Base-by-base conservation (phyloP, 163 green algal species). In the Scenedesmus sp. region DNA sequence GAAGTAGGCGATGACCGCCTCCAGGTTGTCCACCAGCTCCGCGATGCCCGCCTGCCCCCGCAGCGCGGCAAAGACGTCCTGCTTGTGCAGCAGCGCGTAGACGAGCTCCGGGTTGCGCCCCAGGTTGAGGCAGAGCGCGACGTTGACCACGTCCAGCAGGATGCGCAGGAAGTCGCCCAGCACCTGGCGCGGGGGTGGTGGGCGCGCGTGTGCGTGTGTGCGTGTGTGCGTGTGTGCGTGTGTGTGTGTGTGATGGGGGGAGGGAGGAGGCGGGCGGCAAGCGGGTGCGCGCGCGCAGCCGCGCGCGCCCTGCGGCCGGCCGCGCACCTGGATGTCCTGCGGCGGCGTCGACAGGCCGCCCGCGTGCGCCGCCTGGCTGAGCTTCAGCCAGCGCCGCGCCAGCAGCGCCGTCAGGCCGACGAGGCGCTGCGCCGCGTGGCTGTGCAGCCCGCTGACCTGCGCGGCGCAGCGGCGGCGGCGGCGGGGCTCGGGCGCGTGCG, bases 81-180 rank as follows among this genome's bases (percentile, higher is more conserved):
- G 73, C 62, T 85, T 86, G 80, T 97, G 92, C 83, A 98, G 83
- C 87, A 97, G 82, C 4, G 93, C 91, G 72, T 98, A 98, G 29
- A 98, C 86, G 31, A 97, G 83, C 80, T 94, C 89, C 11, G 90
- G 87, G 81, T 97, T 97, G 31, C 79, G 62, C 0, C 65, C 66
- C 65, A 97, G 77, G 20, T 71, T 57, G 15, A 60, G 56, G 51
- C 26, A 71, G n/a, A 82, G 64, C 45, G 81, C 42, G 70, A 29
- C 53, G 47, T 84, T 80, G 45, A 76, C 63, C 26, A 84, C 62
- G 29, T 80, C 77, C 9, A 84, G 50, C 48, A 84, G 31, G 42
- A 84, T 80, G 53, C 78, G 78, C 70, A 84, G 53, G 63, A 75
- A 84, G 36, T 81, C 78, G 29, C 33, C 31, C 22, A 84, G 53